Percentiles rank a stretch among this genome's conserved stretches.
Evolutionary conservation across 495 filamentous ascomycete species (phyloP).

Genomic region (Aspergillus ellipticus): DNA sequence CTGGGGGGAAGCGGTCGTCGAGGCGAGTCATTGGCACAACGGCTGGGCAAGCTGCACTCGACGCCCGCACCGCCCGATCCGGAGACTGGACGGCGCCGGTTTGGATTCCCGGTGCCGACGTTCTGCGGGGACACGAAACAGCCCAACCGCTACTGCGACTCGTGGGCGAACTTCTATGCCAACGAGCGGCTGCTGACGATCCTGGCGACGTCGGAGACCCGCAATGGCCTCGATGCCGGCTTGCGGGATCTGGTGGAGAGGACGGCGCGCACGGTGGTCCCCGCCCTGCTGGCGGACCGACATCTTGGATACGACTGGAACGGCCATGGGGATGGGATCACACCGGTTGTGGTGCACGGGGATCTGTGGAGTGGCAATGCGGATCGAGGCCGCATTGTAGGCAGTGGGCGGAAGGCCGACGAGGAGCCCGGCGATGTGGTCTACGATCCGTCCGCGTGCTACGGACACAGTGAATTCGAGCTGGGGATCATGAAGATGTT

Average conservation of each 20-base stretch:
- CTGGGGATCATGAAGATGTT: slow-evolving; percentile 95
- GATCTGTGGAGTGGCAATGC: slow-evolving; percentile 91
- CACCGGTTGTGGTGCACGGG: slow-evolving; percentile 80
- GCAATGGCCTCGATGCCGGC: slow-evolving; percentile 61
- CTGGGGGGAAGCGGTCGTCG: slow-evolving; percentile 36
- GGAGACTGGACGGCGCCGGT: slow-evolving; percentile 54
- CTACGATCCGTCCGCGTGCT: slow-evolving; percentile 75
- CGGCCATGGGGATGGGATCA: slow-evolving; percentile 46
- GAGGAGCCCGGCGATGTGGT: slow-evolving; percentile 71
- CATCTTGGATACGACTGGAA: slow-evolving; percentile 54
- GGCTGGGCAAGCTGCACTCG: slow-evolving; percentile 76
- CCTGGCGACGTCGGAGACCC: slow-evolving; percentile 48
- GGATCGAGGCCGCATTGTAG: slow-evolving; percentile 60
- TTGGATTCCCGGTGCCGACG: slow-evolving; percentile 78
- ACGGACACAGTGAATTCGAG: slow-evolving; percentile 87
- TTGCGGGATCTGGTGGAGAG: slow-evolving; percentile 59
- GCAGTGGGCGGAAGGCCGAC: slow-evolving; percentile 22
- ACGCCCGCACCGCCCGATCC: slow-evolving; percentile 62
- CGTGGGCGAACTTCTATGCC: slow-evolving; percentile 83
- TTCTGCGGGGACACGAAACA: slow-evolving; percentile 85
- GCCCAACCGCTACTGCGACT: slow-evolving; percentile 62
- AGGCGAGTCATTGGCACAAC: slow-evolving; percentile 58
- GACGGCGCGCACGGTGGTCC: slow-evolving; percentile 61
- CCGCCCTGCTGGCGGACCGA: slow-evolving; percentile 62
- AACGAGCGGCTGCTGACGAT: slow-evolving; percentile 68